Conservation (phyloP, 169 alveolate species). For the Plasmodium ovale region DNA sequence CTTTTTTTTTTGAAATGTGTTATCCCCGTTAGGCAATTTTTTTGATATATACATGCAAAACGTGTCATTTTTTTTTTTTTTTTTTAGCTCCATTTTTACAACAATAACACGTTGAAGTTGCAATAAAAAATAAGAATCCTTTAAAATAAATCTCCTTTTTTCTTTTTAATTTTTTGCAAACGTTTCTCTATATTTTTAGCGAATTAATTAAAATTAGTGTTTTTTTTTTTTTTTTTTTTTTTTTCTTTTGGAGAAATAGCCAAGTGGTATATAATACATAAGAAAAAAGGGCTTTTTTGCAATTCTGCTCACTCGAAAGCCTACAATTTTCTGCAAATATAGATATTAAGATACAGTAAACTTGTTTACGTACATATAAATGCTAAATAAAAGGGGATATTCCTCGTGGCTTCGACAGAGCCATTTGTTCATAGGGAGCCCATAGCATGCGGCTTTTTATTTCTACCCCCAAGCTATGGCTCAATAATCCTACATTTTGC, state of each 20-base stretch:
- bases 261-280: not conserved
- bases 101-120: slow-evolving; percentile 6
- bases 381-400: no score
- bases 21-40: not conserved
- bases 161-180: not conserved
- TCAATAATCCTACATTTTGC: no score
- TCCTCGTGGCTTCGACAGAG: no score
- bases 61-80: not conserved
- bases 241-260: not conserved
- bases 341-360: no score
- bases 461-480: no score
- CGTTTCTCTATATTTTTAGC: slow-evolving; percentile 9
- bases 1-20: slow-evolving; percentile 30
- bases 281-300: no score
- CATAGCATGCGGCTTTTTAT: no score
- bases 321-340: no score
- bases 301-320: no score
- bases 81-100: slow-evolving; percentile 11
- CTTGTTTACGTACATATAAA: no score
- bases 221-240: slow-evolving; percentile 1
- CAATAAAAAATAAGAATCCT: not conserved
- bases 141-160: not conserved
- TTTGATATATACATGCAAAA: not conserved
- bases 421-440: no score
- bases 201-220: not conserved